Evolutionary conservation across 306 rosid species (phyloP).

Genomic region (Lathyrus tuberosus): DNA sequence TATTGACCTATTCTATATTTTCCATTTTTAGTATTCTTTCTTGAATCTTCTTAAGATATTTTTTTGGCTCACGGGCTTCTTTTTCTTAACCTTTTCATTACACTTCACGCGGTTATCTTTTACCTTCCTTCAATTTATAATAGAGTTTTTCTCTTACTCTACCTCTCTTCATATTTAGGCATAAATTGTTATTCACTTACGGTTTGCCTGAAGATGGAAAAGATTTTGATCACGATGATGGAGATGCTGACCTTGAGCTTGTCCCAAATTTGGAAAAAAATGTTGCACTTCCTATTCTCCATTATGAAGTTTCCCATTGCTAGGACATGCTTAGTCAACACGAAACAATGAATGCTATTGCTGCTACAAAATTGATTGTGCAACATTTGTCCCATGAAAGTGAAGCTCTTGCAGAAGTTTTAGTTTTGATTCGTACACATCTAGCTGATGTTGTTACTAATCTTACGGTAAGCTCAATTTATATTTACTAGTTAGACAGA

Average conservation of each 20-base stretch:
- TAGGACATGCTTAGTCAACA: conserved; percentile 88
- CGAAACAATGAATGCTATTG: conserved; percentile 75
- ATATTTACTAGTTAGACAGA: conserved; percentile 19
- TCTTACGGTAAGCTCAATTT: conserved; percentile 64
- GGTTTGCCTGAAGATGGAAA: conserved; percentile 72
- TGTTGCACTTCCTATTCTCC: conserved; percentile 93
- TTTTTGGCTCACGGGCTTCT: conserved; percentile 13
- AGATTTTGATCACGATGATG: conserved; percentile 66
- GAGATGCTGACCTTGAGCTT: conserved; percentile 86
- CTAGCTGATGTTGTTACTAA: conserved; percentile 81
- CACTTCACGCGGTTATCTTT: conserved; percentile 13
- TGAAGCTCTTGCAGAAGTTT: conserved; percentile 76
- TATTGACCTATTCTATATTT: conserved; percentile 44
- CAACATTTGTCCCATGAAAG: conserved; percentile 83
- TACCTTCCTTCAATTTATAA: conserved; percentile 22
- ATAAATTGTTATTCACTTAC: conserved; percentile 69
- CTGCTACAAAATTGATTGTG: conserved; percentile 76
- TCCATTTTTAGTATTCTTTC: conserved; percentile 26
- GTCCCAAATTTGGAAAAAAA: conserved; percentile 90
- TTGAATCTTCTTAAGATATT: conserved; percentile 1
- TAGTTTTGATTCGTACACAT: conserved; percentile 71
- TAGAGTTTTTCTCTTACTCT: conserved; percentile 19
- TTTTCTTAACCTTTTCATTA: conserved; percentile 15
- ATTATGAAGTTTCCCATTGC: conserved; percentile 76
- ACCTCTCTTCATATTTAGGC: conserved; percentile 56